Base-by-base conservation (phyloP, 352 stramenopile species). In the Phytophthora cryptogea region DNA sequence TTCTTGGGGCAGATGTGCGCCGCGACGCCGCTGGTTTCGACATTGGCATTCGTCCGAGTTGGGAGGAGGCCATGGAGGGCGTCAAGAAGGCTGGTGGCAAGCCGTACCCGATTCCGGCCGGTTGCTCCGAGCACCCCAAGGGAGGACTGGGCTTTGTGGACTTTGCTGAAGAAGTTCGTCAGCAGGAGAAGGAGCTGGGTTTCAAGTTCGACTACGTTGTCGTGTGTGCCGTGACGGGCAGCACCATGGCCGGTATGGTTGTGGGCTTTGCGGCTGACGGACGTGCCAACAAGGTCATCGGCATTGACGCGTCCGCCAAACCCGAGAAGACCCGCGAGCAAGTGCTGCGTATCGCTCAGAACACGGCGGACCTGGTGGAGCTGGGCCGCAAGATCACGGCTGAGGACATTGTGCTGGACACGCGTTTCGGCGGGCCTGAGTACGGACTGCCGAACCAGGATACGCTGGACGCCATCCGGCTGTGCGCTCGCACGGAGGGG, bases 161-260 rank as follows among this genome's bases (percentile, higher is more conserved):
- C 55, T 74, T 74, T 46, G 66, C 66, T 4, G 66, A 74, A 40
- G 66, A 74, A 20, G 66, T 74, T 20, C 66, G 66, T 20, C 32
- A 56, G 13, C 66, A 74, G 45, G 66, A 74, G 55, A 74, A 68
- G 42, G 66, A 74, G 37, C 27, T 74, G 10, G 66, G 66, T 30
- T 71, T 74, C 30, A 68, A 68, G 39, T 74, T 74, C 48, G 66
- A 74, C 48, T 74, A 74, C 36, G 53, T 74, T 35, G 61, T 74
- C 41, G 66, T 74, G 37, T 74, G 66, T 11, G 61, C 66, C 27
- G 66, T 74, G 31, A 74, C 66, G n/a, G 66, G 66, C 36, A 74
- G 66, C 37, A 74, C 66, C 8, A 74, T 74, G 66, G 66, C 47
- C 4, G 66, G 66, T n/a, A 74, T 74, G 66, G 66, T 74, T 17